Base-by-base conservation (phyloP, 2,329 filamentous ascomycete genomes). In the Colletotrichum sp. region DNA sequence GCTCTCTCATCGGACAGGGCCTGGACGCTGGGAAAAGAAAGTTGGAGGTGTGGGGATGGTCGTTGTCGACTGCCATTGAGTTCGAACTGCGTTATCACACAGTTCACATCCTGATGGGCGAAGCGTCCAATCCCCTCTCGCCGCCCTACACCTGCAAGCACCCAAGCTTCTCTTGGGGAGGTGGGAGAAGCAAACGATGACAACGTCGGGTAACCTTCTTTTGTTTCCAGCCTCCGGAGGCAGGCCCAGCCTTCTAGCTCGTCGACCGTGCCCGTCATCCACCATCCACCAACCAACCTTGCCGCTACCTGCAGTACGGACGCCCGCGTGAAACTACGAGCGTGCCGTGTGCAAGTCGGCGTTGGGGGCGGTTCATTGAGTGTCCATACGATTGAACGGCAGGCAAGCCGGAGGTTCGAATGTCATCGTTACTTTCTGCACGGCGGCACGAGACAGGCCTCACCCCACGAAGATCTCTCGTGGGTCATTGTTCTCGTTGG, bases 191-290 rank as follows among this genome's bases (percentile, higher is more conserved):
- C 69, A 63, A 49, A 72, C 63, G 63, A 72, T 64, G 69, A 55
- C 62, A 26, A 36, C 32, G 63, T 73, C 71, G 64, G 28, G 32
- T 66, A 76, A 76, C 69, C 69, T 73, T 73, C 69, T 73, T 76
- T 69, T 60, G 73, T 69, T 76, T 65, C 69, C 73, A 65, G 57
- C 69, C 73, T 72, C 57, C 64, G 32, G 34, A 16, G 21, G 49
- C 12, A 60, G 44, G 55, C 44, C 73, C 63, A 72, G 63, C 69
- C 73, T 68, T 68, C 63, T 67, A 66, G 62, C 55, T 57, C 36
- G 32, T 28, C 62, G 21, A 36, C 52, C 52, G 72, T 72, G 69
- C 62, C 62, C 59, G 12, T 59, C 44, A 8, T 21, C 34, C 26
- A 36, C 65, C 36, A 28, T 36, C 67, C 34, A 71, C 52, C 34